phyloP scores from a whole-genome alignment of 306 rosid species.

The Pachyrhizus erosus region DNA sequence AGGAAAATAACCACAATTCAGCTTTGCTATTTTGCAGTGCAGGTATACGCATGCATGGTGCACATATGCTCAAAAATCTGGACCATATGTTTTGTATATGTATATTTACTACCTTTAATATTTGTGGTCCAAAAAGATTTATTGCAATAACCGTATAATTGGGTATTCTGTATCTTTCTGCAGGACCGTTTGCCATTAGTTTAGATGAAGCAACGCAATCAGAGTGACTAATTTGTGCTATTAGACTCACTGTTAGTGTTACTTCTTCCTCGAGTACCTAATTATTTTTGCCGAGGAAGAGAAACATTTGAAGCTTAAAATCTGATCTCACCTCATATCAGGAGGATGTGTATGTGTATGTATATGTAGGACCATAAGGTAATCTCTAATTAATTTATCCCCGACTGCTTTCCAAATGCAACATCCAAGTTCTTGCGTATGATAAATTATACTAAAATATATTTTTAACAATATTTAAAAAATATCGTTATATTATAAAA shows the following conservation, averaged over 20 bases:
- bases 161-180: conserved; percentile 48
- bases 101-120: conserved; percentile 31
- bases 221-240: conserved; percentile 27
- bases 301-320: not conserved
- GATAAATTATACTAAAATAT: too few relatives aligned
- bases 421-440: not conserved
- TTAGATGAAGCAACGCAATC: conserved; percentile 44
- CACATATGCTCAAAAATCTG: conserved; percentile 29
- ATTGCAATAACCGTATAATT: conserved; percentile 55
- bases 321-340: not conserved
- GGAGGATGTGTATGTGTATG: not conserved
- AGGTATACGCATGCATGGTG: conserved; percentile 12
- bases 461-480: too few relatives aligned
- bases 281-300: not conserved
- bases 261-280: not conserved
- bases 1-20: not conserved
- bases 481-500: too few relatives aligned
- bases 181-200: conserved; percentile 69
- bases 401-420: not conserved
- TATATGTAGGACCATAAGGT: not conserved
- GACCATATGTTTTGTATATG: conserved; percentile 43
- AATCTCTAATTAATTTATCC: not conserved
- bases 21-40: conserved; percentile 34
- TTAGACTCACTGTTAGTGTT: not conserved
- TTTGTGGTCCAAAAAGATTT: conserved; percentile 57